These are phyloP conservation scores for Clonostachys byssicola DNA, from an alignment of 2,329 filamentous ascomycete genomes.

Conservation along the genomic window DNA sequence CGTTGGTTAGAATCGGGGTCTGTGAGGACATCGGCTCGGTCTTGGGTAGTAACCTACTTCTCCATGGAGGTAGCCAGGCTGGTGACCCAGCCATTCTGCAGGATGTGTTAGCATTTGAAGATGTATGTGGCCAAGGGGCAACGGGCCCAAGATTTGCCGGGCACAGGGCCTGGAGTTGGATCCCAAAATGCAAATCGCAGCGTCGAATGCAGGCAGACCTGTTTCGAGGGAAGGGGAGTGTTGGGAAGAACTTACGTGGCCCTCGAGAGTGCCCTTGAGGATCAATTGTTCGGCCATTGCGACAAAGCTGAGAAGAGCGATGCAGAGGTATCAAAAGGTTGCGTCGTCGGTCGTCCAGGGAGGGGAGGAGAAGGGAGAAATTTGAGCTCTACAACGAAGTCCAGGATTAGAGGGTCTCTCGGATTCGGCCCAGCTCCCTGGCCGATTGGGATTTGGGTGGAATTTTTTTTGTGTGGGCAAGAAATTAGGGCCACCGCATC, in stretches of 20 bases:
- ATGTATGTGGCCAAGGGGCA: neutral
- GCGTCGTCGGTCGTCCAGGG: conserved; percentile 15
- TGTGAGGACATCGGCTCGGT: neutral
- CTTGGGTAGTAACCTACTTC: conserved; percentile 67
- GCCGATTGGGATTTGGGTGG: conserved; percentile 25
- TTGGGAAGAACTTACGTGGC: conserved; percentile 65
- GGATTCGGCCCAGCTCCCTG: neutral
- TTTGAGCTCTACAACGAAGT: conserved; percentile 17
- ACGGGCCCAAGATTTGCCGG: no score
- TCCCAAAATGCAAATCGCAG: neutral
- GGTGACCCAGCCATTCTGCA: conserved; percentile 94
- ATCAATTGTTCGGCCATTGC: conserved; percentile 90
- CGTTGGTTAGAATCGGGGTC: conserved; percentile 9
- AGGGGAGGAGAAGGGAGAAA: conserved; percentile 27
- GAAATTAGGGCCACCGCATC: conserved; percentile 41
- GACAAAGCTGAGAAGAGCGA: conserved; percentile 17
- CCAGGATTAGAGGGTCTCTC: neutral
- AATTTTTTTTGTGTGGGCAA: conserved; percentile 44
- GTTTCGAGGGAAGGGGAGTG: neutral
- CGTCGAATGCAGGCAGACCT: neutral
- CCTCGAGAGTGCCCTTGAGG: conserved; percentile 95
- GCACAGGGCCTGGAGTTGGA: neutral
- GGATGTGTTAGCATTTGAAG: conserved; percentile 8
- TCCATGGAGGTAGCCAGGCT: conserved; percentile 97
- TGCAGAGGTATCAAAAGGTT: conserved; percentile 12